A percentile compares a stretch with the other conserved stretches of the same genome.
Conservation (phyloP, 495 filamentous ascomycete genomes). For the Copromyces sp. region DNA sequence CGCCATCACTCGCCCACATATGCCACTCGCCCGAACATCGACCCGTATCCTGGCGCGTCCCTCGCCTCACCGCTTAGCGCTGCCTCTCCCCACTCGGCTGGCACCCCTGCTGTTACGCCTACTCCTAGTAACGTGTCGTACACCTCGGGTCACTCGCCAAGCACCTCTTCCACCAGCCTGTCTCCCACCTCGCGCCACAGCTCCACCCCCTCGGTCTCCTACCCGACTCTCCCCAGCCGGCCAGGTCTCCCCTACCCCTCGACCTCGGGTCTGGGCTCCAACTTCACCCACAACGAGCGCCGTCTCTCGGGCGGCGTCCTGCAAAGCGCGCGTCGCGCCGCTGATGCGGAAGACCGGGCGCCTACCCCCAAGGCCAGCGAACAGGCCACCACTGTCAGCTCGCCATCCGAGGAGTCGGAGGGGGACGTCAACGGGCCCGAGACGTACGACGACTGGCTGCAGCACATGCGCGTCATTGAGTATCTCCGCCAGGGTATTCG, state of each 20-base stretch:
- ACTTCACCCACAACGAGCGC: slow-evolving; percentile 69
- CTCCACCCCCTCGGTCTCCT: slow-evolving; percentile 50
- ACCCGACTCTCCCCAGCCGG: slow-evolving; percentile 57
- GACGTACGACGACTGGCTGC: slow-evolving; percentile 67
- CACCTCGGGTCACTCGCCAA: slow-evolving; percentile 75
- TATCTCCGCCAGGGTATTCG: slow-evolving; percentile 58
- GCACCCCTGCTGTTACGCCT: slow-evolving; percentile 81
- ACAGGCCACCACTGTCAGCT: slow-evolving; percentile 26
- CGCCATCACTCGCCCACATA: slow-evolving; percentile 66
- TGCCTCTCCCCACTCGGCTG: slow-evolving; percentile 41
- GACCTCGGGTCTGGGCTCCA: slow-evolving; percentile 70
- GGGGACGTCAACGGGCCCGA: slow-evolving; percentile 27
- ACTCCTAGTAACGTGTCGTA: slow-evolving; percentile 81
- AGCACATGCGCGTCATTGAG: slow-evolving; percentile 74
- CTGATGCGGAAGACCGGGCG: slow-evolving; percentile 32
- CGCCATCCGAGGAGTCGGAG: slow-evolving; percentile 34
- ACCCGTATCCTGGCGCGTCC: slow-evolving; percentile 46
- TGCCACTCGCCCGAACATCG: slow-evolving; percentile 29
- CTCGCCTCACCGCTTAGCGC: slow-evolving; percentile 52
- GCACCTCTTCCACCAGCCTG: slow-evolving; percentile 51
- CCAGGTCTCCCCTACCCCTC: slow-evolving; percentile 55
- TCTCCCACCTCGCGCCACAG: slow-evolving; percentile 55
- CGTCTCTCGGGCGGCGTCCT: slow-evolving; percentile 80
- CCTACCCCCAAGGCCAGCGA: slow-evolving; percentile 43
- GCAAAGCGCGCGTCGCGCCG: slow-evolving; percentile 46